Evolutionary conservation across 495 filamentous ascomycete genomes (phyloP).

Genomic region (Penicillium ucsense): DNA sequence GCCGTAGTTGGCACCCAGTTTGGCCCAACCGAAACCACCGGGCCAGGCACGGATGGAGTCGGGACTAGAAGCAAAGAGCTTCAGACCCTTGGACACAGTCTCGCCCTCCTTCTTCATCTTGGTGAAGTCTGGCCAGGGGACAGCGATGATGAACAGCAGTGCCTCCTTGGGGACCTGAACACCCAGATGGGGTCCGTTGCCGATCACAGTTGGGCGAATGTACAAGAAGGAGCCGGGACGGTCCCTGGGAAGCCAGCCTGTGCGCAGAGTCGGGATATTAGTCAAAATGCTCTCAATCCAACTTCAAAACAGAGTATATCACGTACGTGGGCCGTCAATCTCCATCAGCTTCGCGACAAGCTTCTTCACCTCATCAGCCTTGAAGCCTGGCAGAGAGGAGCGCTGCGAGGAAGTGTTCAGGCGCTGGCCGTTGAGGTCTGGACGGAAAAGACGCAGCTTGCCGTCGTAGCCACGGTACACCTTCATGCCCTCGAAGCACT

Average conservation of each 20-base stretch:
- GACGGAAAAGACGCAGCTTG: conserved; percentile 76
- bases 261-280: neutral
- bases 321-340: conserved; percentile 34
- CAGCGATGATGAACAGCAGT: conserved; percentile 70
- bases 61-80: conserved; percentile 64
- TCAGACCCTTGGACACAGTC: conserved; percentile 45
- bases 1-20: conserved; percentile 89
- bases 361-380: conserved; percentile 59
- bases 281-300: neutral
- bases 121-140: conserved; percentile 56
- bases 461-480: conserved; percentile 77
- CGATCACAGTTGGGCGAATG: conserved; percentile 77
- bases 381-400: conserved; percentile 70
- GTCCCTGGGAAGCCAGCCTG: conserved; percentile 69
- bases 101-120: conserved; percentile 22
- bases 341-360: conserved; percentile 60
- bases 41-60: conserved; percentile 86
- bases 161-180: conserved; percentile 76
- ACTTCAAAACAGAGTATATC: neutral
- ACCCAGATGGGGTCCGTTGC: conserved; percentile 65
- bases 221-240: conserved; percentile 60
- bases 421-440: conserved; percentile 64
- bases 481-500: conserved; percentile 90
- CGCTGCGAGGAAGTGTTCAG: conserved; percentile 62
- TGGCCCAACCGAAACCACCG: conserved; percentile 82